A percentile compares a stretch with the other conserved stretches of the same genome.
Conservation (phyloP, 2,329 filamentous ascomycete species). For the Aspergillus neotritici region DNA sequence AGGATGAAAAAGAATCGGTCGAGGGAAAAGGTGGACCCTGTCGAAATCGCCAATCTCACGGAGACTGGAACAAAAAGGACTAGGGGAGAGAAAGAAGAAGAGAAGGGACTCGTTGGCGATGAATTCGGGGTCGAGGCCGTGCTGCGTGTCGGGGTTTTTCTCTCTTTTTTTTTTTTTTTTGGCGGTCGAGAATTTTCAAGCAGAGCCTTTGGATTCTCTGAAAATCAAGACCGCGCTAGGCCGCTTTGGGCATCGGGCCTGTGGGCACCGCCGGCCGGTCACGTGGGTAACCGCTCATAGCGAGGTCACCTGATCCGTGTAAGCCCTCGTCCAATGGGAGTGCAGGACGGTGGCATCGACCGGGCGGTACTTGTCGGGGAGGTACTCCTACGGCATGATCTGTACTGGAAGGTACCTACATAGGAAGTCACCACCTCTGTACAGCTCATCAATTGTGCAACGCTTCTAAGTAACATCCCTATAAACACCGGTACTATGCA, state of each 20-base stretch:
- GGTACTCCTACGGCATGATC: too few relatives aligned
- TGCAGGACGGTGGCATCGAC: too few relatives aligned
- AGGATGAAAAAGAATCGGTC: slow-evolving; percentile 11
- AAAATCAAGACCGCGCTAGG: slow-evolving; percentile 36
- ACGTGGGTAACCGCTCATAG: slow-evolving; percentile 18
- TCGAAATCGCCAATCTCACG: slow-evolving; percentile 10
- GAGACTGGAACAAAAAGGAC: slow-evolving; percentile 18
- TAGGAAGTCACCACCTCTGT: too few relatives aligned
- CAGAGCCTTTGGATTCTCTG: slow-evolving; percentile 35
- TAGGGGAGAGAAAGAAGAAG: slow-evolving; percentile 18
- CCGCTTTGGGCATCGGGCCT: slow-evolving; percentile 17
- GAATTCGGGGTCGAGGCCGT: slow-evolving; percentile 27
- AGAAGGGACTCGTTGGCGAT: slow-evolving; percentile 23
- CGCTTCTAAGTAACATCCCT: too few relatives aligned
- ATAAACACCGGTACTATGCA: too few relatives aligned
- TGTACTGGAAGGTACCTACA: too few relatives aligned
- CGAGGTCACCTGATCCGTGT: slow-evolving; percentile 25
- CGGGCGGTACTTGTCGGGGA: background rate
- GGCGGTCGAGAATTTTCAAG: slow-evolving; percentile 35
- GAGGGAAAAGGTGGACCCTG: slow-evolving; percentile 4
- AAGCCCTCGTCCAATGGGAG: slow-evolving; percentile 21
- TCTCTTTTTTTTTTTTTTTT: slow-evolving; percentile 16
- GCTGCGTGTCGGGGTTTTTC: slow-evolving; percentile 25
- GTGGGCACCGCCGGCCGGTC: slow-evolving; percentile 13
- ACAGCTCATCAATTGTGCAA: too few relatives aligned